A percentile compares a stretch with the other conserved stretches of the same genome.
These are phyloP conservation scores for Suillus bovinus DNA, from an alignment of 768 basidiomycete species.

Conservation along the genomic window DNA sequence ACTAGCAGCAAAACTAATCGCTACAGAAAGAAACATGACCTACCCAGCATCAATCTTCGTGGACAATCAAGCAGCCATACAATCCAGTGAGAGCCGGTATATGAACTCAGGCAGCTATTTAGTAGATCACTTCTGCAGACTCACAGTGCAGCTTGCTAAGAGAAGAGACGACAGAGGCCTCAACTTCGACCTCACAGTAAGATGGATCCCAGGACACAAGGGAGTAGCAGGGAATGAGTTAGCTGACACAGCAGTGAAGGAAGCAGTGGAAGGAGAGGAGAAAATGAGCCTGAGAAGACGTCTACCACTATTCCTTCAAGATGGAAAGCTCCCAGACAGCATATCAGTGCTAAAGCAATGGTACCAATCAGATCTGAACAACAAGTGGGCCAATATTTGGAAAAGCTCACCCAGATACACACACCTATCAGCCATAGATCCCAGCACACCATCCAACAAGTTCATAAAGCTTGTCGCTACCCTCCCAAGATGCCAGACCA, in stretches of 20 bases:
- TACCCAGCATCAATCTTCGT: not conserved
- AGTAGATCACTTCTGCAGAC: constrained; percentile 7
- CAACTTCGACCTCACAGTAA: constrained; percentile 1
- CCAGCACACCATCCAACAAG: not conserved
- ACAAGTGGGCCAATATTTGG: not conserved
- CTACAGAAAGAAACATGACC: not conserved
- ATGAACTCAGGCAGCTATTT: constrained; percentile 12
- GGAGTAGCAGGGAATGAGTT: constrained; percentile 20
- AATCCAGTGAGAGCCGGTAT: not conserved
- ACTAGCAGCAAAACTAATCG: constrained; percentile 10
- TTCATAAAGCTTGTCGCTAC: constrained; percentile 6
- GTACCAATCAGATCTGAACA: not conserved
- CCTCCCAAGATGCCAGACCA: constrained; percentile 17
- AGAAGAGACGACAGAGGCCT: not conserved
- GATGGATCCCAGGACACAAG: too few species aligned
- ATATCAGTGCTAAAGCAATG: not conserved
- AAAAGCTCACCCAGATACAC: not conserved
- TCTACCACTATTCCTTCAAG: not conserved
- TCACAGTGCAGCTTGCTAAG: not conserved
- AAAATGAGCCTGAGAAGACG: not conserved
- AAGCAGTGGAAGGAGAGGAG: constrained; percentile 9
- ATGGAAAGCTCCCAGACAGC: not conserved
- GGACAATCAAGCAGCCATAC: constrained; percentile 17
- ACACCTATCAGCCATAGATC: too few species aligned
- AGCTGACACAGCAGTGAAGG: constrained; percentile 24